Evolutionary conservation across 192 early-diverging fungal species (phyloP).

Genomic region (Umbelopsis vinacea): DNA sequence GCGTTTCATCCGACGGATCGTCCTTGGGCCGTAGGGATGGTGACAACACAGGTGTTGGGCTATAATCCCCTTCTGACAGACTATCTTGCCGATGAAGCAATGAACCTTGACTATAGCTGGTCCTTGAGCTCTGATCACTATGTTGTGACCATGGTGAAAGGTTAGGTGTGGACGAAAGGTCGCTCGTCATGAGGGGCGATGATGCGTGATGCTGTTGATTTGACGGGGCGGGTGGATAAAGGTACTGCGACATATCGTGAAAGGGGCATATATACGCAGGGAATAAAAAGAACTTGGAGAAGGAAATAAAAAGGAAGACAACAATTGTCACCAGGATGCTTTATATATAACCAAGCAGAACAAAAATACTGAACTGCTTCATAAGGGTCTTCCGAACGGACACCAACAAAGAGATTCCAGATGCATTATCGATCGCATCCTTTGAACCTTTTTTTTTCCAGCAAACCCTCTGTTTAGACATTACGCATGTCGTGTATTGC

Average conservation of each 20-base stretch:
- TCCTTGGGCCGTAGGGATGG: background rate
- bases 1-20: background rate
- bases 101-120: background rate
- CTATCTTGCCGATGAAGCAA: background rate
- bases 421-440: background rate
- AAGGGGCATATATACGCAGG: background rate
- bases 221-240: background rate
- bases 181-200: conserved; percentile 1
- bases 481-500: too few species aligned
- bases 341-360: background rate
- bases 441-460: too few species aligned
- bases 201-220: background rate
- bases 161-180: background rate
- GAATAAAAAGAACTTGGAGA: background rate
- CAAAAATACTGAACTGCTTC: background rate
- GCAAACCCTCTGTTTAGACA: too few species aligned
- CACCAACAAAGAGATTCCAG: conserved; percentile 9
- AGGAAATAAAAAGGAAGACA: background rate
- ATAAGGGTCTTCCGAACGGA: conserved; percentile 3
- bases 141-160: background rate
- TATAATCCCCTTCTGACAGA: background rate
- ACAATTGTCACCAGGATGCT: background rate
- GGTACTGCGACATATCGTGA: background rate
- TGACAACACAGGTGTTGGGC: conserved; percentile 15
- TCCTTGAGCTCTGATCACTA: background rate